phyloP scores from a whole-genome alignment of 2,329 filamentous ascomycete species.

The Neoscytalidium dimidiatum region DNA sequence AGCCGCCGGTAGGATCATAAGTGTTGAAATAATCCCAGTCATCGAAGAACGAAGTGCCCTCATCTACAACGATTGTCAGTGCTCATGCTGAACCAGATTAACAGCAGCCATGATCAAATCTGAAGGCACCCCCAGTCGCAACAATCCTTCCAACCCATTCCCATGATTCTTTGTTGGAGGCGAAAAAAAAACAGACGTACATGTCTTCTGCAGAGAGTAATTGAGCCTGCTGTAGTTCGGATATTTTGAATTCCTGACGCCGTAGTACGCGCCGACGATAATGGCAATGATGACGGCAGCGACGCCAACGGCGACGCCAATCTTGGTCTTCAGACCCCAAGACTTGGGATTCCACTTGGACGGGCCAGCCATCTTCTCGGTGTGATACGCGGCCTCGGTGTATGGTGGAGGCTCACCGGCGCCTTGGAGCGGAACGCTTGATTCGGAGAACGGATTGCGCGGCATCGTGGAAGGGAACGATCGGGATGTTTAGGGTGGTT shows the following conservation, averaged over 20 bases:
- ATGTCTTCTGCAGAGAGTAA: conserved; percentile 35
- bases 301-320: conserved; percentile 58
- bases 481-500: too few relatives aligned
- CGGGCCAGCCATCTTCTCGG: background rate
- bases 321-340: conserved; percentile 43
- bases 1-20: conserved; percentile 31
- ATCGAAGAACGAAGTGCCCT: conserved; percentile 35
- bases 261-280: conserved; percentile 53
- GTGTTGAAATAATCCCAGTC: conserved; percentile 34
- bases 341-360: conserved; percentile 20
- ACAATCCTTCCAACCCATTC: conserved; percentile 64
- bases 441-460: background rate
- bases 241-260: conserved; percentile 5
- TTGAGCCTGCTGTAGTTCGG: conserved; percentile 19
- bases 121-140: background rate
- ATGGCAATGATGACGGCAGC: conserved; percentile 51
- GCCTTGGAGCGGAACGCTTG: background rate
- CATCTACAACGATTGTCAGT: conserved; percentile 55
- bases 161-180: too few relatives aligned
- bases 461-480: background rate
- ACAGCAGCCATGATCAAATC: too few relatives aligned
- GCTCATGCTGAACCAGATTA: background rate
- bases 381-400: background rate
- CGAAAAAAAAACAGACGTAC: too few relatives aligned
- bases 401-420: conserved; percentile 10